Conservation (phyloP, 208 protist species). For the Endotrypanum monterogeii region DNA sequence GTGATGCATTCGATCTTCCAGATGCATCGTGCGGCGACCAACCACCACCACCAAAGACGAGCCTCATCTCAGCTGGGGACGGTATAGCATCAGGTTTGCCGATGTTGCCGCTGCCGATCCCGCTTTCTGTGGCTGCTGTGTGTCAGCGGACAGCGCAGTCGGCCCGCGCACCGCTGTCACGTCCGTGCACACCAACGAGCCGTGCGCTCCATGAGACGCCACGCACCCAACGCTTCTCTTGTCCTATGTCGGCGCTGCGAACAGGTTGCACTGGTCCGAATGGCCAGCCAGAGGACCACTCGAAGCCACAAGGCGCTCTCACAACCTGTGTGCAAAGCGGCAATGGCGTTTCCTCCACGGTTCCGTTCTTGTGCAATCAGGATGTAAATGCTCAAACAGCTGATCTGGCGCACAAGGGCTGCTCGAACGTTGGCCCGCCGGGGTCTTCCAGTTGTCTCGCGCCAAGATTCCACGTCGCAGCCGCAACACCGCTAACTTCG, state of each 20-base stretch:
- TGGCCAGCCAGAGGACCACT: background rate
- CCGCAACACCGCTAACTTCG: background rate
- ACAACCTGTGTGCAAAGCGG: background rate
- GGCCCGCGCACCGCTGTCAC: background rate
- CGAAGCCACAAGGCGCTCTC: background rate
- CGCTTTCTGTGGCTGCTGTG: conserved; percentile 30
- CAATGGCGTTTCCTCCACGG: background rate
- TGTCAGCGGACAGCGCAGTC: background rate
- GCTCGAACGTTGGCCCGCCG: background rate
- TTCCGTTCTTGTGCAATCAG: conserved; percentile 5
- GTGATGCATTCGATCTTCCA: background rate
- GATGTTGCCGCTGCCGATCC: conserved; percentile 34
- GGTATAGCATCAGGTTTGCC: background rate
- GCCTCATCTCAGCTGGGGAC: background rate
- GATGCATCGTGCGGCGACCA: conserved; percentile 1
- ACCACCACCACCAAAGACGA: background rate
- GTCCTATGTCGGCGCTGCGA: conserved; percentile 5
- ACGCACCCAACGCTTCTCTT: conserved; percentile 15
- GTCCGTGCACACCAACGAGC: background rate
- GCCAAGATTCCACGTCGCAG: background rate
- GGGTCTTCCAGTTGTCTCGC: background rate
- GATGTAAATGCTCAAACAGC: background rate
- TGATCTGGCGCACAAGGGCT: background rate
- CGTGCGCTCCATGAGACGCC: conserved; percentile 9
- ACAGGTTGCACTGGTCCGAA: background rate